A percentile compares a stretch with the other conserved stretches of the same genome.
Evolutionary conservation across 2,329 filamentous ascomycete species (phyloP).

Genomic region (Cercospora zeina): DNA sequence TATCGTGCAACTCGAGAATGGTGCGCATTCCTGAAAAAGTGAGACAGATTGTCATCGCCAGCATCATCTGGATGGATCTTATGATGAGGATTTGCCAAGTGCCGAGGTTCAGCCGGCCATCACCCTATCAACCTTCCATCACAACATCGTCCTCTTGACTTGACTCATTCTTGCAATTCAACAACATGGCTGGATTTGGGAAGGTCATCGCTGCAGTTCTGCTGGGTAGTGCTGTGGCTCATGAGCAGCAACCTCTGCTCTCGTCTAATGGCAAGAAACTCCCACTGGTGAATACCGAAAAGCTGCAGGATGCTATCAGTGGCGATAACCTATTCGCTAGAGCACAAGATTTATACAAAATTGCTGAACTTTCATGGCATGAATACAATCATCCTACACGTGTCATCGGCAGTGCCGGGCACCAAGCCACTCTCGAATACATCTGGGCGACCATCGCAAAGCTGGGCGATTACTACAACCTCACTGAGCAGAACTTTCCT

Average conservation of each 20-base stretch:
- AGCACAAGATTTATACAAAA: conserved; percentile 61
- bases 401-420: conserved; percentile 61
- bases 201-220: background rate
- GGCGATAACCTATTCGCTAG: conserved; percentile 58
- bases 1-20: background rate
- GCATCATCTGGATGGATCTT: conserved; percentile 1
- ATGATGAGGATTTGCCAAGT: background rate
- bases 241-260: conserved; percentile 22
- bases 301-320: conserved; percentile 59
- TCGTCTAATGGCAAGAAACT: conserved; percentile 21
- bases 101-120: conserved; percentile 6
- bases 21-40: background rate
- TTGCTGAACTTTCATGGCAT: conserved; percentile 59
- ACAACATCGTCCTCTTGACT: conserved; percentile 1
- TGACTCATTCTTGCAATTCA: background rate
- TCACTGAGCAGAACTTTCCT: conserved; percentile 51
- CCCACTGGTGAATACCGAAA: conserved; percentile 38
- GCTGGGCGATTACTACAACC: conserved; percentile 61
- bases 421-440: conserved; percentile 36
- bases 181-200: conserved; percentile 3
- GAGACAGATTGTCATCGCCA: background rate
- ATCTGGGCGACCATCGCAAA: conserved; percentile 41
- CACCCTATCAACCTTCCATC: conserved; percentile 10
- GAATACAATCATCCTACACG: conserved; percentile 69
- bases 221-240: conserved; percentile 6